Evolutionary conservation across 192 early-diverging fungal species (phyloP), one percentile per base, ranked within the genome.

Genomic region (Backusella circina): DNA sequence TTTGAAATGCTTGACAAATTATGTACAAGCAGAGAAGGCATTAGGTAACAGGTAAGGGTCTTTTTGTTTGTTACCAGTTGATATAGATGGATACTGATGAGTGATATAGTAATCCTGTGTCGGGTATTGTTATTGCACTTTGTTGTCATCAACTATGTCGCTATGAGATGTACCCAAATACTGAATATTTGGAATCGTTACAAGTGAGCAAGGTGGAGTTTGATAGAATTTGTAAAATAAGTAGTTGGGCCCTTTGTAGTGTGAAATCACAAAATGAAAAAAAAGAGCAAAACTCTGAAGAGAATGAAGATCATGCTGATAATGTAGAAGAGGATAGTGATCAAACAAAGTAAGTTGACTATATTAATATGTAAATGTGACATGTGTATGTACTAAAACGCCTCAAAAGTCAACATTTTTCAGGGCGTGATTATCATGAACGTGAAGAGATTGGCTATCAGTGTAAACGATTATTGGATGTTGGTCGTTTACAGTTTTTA

Each of bases 61-160:
- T 37, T 13, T 8, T 23, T 15, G 75, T 41, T 41, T 13, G 12
- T 16, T 41, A 47, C 33, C 47, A 67, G 8, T 54, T 18, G 23
- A 61, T 4, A 26, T 21, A 35, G 2, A 61, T 64, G 54, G 16
- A 39, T 39, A n/a, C 1, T 65, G 28, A 50, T 36, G 12, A 2
- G 1, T 31, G 10, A 9, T 0, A 23, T 50, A 76, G 82, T 5
- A 85, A 87, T 21, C 76, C 86, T 9, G 82, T 94, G 7, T 83
- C 82, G 8, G 92, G 92, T 16, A 84, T 96, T 23, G 81, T 93
- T 26, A 95, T 98, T 72, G 95, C 96, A 15, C 85, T 96, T 3
- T 98, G 96, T 82, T 97, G 96, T 77, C 96, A 96, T 81, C 94
- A 95, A 64, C 68, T 90, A 12, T 95, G 93, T 79, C 86, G 84